These are phyloP conservation scores for Termitomyces sp. DNA, from an alignment of 768 basidiomycete species.

Conservation along the genomic window DNA sequence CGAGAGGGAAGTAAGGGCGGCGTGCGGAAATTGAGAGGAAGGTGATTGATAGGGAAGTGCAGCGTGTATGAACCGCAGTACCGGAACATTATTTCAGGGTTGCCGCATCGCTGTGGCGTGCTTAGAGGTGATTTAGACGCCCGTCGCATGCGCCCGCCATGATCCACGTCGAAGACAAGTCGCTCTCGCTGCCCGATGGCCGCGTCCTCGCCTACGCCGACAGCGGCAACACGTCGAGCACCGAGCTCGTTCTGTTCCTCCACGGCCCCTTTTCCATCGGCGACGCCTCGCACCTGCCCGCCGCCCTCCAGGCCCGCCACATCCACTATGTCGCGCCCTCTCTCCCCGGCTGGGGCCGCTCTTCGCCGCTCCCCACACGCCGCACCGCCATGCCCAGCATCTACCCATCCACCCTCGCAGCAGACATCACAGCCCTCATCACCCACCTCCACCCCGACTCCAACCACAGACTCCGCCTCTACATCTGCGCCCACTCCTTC, in stretches of 20 bases:
- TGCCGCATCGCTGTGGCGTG: not conserved
- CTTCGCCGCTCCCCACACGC: conserved; percentile 32
- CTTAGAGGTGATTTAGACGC: no score
- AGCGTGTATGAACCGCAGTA: not conserved
- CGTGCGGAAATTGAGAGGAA: no score
- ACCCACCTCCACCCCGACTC: conserved; percentile 43
- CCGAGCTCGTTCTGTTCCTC: conserved; percentile 44
- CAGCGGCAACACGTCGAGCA: conserved; percentile 43
- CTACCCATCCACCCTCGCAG: conserved; percentile 36
- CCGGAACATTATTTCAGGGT: not conserved
- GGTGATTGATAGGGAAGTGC: no score
- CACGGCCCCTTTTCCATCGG: conserved; percentile 55
- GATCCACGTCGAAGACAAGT: conserved; percentile 31
- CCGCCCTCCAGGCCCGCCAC: conserved; percentile 29
- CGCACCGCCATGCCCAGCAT: conserved; percentile 9
- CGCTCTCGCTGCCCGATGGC: conserved; percentile 32
- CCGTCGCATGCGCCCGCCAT: conserved; percentile 9
- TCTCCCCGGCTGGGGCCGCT: conserved; percentile 54
- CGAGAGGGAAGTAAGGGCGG: conserved; percentile 42
- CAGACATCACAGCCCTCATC: conserved; percentile 42
- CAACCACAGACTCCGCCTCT: conserved; percentile 33
- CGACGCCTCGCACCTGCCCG: conserved; percentile 28
- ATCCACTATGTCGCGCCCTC: conserved; percentile 46
- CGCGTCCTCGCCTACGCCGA: conserved; percentile 52
- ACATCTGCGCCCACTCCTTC: conserved; percentile 48